A percentile compares a stretch with the other conserved stretches of the same genome.
Conservation (phyloP, 176 grass and related monocot species). For the Hyparrhenia diplandra region DNA sequence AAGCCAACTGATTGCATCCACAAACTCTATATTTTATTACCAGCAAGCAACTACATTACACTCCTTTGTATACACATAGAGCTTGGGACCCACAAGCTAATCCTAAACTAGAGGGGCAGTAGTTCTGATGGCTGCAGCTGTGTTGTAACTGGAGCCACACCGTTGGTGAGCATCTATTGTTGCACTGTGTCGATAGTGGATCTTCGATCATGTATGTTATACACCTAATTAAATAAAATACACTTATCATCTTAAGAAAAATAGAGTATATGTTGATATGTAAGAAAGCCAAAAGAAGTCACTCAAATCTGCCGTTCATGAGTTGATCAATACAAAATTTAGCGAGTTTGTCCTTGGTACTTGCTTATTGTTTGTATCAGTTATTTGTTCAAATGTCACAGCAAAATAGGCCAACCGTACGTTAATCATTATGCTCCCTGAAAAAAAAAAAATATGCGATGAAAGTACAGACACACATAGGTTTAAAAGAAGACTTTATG, state of each 20-base stretch:
- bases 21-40: neutral
- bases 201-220: too few species aligned
- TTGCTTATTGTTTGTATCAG: neutral
- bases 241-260: neutral
- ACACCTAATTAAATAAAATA: too few species aligned
- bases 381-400: neutral
- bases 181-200: neutral
- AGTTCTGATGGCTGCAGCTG: neutral
- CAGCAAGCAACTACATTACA: too few species aligned
- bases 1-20: neutral
- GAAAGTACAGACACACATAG: neutral
- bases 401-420: constrained; percentile 4
- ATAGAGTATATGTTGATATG: neutral
- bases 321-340: neutral
- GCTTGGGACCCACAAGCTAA: too few species aligned
- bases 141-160: neutral
- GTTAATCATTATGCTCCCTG: neutral
- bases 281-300: neutral
- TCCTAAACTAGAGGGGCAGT: too few species aligned
- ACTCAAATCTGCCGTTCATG: neutral
- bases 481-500: neutral
- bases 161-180: neutral
- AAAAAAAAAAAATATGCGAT: neutral
- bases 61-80: too few species aligned
- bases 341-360: neutral